Conservation (phyloP, 768 basidiomycete genomes). For the Peribolospora baueri region DNA sequence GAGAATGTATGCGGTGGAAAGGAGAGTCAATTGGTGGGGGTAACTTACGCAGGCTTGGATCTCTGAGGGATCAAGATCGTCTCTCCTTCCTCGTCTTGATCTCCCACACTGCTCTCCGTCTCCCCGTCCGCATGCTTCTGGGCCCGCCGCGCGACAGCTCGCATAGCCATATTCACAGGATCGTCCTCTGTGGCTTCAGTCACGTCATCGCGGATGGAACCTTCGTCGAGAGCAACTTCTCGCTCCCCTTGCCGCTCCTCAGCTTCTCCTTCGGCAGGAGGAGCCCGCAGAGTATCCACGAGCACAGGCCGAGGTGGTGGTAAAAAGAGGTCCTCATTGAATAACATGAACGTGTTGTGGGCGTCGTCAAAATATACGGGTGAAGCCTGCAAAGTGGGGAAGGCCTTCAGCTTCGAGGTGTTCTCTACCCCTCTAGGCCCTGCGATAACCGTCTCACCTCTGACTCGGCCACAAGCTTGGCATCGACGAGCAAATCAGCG, state of each 20-base stretch:
- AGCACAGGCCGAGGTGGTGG: not conserved
- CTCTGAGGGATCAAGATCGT: constrained; percentile 31
- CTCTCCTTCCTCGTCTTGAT: constrained; percentile 41
- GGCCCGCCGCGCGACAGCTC: constrained; percentile 32
- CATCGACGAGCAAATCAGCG: constrained; percentile 54
- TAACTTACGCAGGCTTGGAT: too few species aligned
- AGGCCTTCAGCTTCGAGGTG: not conserved
- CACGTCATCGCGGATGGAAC: constrained; percentile 26
- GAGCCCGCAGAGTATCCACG: not conserved
- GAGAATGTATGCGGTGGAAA: too few species aligned
- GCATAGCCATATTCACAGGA: constrained; percentile 34
- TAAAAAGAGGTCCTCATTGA: not conserved
- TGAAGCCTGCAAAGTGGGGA: not conserved
- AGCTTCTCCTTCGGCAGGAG: constrained; percentile 28
- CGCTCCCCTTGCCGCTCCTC: constrained; percentile 15
- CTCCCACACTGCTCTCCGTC: constrained; percentile 23
- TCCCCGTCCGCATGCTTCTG: constrained; percentile 24
- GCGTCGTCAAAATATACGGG: constrained; percentile 4
- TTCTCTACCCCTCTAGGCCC: not conserved
- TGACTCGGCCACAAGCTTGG: constrained; percentile 31
- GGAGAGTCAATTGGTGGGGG: too few species aligned
- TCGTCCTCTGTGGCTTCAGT: constrained; percentile 63
- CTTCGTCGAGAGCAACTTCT: not conserved
- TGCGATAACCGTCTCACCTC: constrained; percentile 25
- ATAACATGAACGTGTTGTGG: constrained; percentile 5